A percentile compares a stretch with the other conserved stretches of the same genome.
phyloP scores from a whole-genome alignment of 2,329 filamentous ascomycete genomes.

The Aspergillus intermedius region DNA sequence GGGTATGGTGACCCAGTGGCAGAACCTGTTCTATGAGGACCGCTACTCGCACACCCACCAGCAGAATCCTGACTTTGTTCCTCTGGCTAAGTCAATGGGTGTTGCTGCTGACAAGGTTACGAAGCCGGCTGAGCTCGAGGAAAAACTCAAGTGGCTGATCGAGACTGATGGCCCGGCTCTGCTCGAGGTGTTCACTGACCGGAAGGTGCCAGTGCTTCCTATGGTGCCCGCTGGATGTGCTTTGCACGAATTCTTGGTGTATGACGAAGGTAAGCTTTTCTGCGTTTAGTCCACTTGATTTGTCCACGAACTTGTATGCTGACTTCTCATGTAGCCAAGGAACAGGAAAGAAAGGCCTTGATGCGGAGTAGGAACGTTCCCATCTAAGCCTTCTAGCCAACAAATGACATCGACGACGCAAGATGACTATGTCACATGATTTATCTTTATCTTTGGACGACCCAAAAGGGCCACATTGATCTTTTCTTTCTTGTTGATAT shows the following conservation, averaged over 20 bases:
- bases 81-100: slow-evolving; percentile 85
- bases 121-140: slow-evolving; percentile 70
- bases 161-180: slow-evolving; percentile 84
- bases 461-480: slow-evolving; percentile 16
- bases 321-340: slow-evolving; percentile 51
- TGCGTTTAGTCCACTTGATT: background rate
- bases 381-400: slow-evolving; percentile 10
- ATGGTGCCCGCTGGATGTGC: slow-evolving; percentile 89
- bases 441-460: slow-evolving; percentile 8
- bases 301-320: slow-evolving; percentile 5
- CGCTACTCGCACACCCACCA: slow-evolving; percentile 89
- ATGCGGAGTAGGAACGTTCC: slow-evolving; percentile 55
- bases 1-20: slow-evolving; percentile 98
- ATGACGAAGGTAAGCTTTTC: slow-evolving; percentile 61
- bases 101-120: slow-evolving; percentile 66
- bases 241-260: slow-evolving; percentile 88
- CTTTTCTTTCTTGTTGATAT: slow-evolving; percentile 34
- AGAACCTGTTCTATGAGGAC: slow-evolving; percentile 94
- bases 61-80: slow-evolving; percentile 92
- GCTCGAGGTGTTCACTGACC: slow-evolving; percentile 84
- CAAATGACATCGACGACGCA: slow-evolving; percentile 9
- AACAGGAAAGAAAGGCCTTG: slow-evolving; percentile 58
- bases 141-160: slow-evolving; percentile 80
- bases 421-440: slow-evolving; percentile 14
- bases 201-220: slow-evolving; percentile 74